Base-by-base conservation (phyloP, 805 yeast species). In the Saturnispora mendoncae region DNA sequence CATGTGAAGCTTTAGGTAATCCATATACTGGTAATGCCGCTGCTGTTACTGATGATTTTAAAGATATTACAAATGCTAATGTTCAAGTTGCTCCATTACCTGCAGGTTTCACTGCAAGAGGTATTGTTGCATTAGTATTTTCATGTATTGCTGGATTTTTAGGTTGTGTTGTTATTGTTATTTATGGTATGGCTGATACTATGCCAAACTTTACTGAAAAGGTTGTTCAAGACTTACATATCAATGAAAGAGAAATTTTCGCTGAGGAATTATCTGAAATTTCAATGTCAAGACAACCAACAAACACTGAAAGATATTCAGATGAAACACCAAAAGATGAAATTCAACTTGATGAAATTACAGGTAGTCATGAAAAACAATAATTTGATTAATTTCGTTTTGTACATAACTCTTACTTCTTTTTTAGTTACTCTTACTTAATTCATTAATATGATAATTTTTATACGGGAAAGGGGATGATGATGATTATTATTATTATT, bases 71-170 rank as follows among this genome's bases (percentile, higher is more conserved):
- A 9, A 94, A 94, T 47, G 77, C 85, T 66, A 80, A 81, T 58
- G 68, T 71, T 30, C 97, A 88, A 66, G 67, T 50, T 26, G 66
- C 68, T 49, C 52, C 64, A 32, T 72, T 92, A 54, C 97, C 97
- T 35, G 58, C 70, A 34, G 97, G 97, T 15, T 92, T 92, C 75
- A 90, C 97, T 38, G 84, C 94, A 44, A 79, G 82, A 58, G 98
- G 98, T 69, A 80, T 82, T 59, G 94, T 90, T 41, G 97, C 97
- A 10, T 67, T 92, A 62, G 90, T 82, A 15, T 90, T 92, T 71
- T 85, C 96, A 6, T 76, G 84, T 69, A 55, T 90, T 52, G 75
- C 95, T 38, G 98, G 92, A 56, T 58, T 85, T 48, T 63, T 85
- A 15, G 98, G 98, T 62, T 66, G 88, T 64, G 68, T 66, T 43